Conservation (phyloP, 257 asterid genomes). For the Rauvolfia tetraphylla region DNA sequence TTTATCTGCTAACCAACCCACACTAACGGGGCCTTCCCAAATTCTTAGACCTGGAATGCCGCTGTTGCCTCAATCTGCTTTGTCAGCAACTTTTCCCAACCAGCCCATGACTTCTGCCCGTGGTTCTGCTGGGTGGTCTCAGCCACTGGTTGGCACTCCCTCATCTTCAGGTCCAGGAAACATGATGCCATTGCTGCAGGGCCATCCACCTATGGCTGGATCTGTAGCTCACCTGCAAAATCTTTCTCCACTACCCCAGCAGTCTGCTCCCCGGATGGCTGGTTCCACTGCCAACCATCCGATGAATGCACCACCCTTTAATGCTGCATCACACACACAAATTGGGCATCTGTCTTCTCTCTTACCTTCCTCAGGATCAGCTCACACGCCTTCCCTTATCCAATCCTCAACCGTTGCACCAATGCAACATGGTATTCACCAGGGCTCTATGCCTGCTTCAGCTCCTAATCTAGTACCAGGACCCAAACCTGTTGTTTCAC, state of each 20-base stretch:
- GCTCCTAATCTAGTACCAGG: constrained; percentile 27
- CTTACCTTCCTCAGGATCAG: constrained; percentile 28
- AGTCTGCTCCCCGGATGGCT: constrained; percentile 35
- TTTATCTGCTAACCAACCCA: constrained; percentile 21
- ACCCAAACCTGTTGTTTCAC: constrained; percentile 29
- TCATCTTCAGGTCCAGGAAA: constrained; percentile 34
- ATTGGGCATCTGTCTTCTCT: constrained; percentile 30
- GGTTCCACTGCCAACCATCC: constrained; percentile 32
- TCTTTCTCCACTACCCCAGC: constrained; percentile 33
- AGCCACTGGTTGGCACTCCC: constrained; percentile 26
- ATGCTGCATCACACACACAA: constrained; percentile 30
- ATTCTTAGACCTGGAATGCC: constrained; percentile 33
- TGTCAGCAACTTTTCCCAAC: constrained; percentile 3
- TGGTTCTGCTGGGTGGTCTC: constrained; percentile 38
- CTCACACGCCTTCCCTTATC: constrained; percentile 17
- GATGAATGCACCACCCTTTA: constrained; percentile 14
- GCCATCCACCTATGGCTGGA: constrained; percentile 24
- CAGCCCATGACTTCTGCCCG: constrained; percentile 24
- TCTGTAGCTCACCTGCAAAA: constrained; percentile 29
- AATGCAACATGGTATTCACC: constrained; percentile 28
- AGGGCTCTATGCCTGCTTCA: constrained; percentile 26
- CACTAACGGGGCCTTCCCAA: constrained; percentile 32
- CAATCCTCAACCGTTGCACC: constrained; percentile 20
- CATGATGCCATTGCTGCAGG: constrained; percentile 24
- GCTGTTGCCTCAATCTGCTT: constrained; percentile 28